Base-by-base conservation (phyloP, 805 yeast species). In the Kodamaea laetipori region DNA sequence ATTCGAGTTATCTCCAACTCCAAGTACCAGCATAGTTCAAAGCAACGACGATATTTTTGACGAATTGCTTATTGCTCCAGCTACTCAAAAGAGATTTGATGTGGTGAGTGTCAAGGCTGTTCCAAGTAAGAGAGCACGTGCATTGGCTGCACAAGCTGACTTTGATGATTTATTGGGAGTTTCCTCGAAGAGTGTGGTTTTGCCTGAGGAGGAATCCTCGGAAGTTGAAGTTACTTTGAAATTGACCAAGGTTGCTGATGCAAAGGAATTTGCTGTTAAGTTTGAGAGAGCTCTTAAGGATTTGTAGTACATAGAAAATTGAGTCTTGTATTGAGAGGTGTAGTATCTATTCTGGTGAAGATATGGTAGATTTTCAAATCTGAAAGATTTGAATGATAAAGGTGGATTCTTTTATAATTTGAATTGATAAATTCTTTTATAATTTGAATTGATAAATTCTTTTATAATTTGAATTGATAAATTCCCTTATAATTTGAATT, bases 141-240 rank as follows among this genome's bases (percentile, higher is more conserved):
- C 21, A 9, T 30, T 30, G 19, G 41, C 37, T 9, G 39, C 27
- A 2, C 43, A 40, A 16, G 57, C 55, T 34, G 51, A 39, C 10
- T 66, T 65, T 45, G 73, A 68, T 44, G 72, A 64, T 23, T 52
- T 69, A 27, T 55, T 70, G 51, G 67, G 70, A n/a, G 34, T 53
- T 11, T 13, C 71, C 61, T 3, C 56, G 54, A 18, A 18, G 24
- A 25, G 15, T 25, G 30, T 6, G 6, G 18, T 21, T 6, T 35
- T 21, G n/a, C 21, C 32, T 16, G 10, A 27, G 19, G 40, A 37
- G 3, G 30, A 34, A 12, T 10, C 10, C 17, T 33, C 33, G 38
- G 45, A 41, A 23, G 66, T 69, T 38, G 60, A 59, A 33, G 64
- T 69, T 52, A 62, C 61, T 47, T 50, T 70, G 48, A 66, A 60